Conservation (phyloP, 495 filamentous ascomycete genomes). For the Trichoderma virens region DNA sequence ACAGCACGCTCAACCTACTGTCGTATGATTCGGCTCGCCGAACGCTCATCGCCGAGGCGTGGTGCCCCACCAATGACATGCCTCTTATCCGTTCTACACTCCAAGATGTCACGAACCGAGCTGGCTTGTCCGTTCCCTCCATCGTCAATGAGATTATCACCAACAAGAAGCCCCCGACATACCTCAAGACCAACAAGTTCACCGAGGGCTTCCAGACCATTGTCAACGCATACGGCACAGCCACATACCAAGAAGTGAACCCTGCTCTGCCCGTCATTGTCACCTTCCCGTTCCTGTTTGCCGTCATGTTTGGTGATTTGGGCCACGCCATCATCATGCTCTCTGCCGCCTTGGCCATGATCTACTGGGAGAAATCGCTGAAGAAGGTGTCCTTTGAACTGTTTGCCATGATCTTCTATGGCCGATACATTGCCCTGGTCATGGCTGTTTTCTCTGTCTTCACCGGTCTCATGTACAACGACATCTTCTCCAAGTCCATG, state of each 20-base stretch:
- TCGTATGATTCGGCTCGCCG: slow-evolving; percentile 94
- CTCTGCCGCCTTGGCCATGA: slow-evolving; percentile 74
- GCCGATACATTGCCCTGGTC: slow-evolving; percentile 95
- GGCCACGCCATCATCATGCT: slow-evolving; percentile 88
- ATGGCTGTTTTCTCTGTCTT: slow-evolving; percentile 97
- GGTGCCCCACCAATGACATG: slow-evolving; percentile 88
- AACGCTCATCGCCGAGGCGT: slow-evolving; percentile 94
- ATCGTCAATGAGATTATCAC: slow-evolving; percentile 96
- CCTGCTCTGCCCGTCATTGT: slow-evolving; percentile 89
- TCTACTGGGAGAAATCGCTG: slow-evolving; percentile 86
- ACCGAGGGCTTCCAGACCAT: slow-evolving; percentile 98
- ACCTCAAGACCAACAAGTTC: slow-evolving; percentile 95
- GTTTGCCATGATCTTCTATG: slow-evolving; percentile 96
- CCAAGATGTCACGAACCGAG: slow-evolving; percentile 92
- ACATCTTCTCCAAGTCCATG: slow-evolving; percentile 88
- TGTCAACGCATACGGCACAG: slow-evolving; percentile 94
- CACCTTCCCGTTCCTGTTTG: slow-evolving; percentile 97
- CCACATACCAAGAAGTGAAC: slow-evolving; percentile 96
- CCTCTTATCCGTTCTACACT: slow-evolving; percentile 91
- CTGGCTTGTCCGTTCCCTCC: slow-evolving; percentile 87
- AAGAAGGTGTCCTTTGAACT: slow-evolving; percentile 90
- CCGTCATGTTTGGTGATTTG: slow-evolving; percentile 98
- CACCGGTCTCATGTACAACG: slow-evolving; percentile 96
- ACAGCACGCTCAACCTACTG: slow-evolving; percentile 90
- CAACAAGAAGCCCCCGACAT: slow-evolving; percentile 93